Evolutionary conservation across 441 rosid genomes (phyloP).

Genomic region (Capsella rubella): DNA sequence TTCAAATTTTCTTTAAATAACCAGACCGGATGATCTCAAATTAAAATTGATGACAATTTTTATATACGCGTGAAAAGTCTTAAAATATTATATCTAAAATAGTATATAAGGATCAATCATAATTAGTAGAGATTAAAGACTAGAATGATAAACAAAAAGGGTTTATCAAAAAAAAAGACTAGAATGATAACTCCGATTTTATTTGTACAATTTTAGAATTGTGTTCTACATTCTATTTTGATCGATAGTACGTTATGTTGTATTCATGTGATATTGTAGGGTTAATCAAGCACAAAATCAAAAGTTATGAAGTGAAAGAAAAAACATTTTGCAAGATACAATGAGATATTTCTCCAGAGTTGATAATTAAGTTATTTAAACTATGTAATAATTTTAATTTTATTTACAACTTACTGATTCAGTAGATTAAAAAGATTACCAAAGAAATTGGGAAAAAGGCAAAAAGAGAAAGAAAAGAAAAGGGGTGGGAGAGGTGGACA

Average conservation of each 20-base stretch:
- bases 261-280: neutral
- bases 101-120: neutral
- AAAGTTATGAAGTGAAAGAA: neutral
- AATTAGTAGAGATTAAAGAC: neutral
- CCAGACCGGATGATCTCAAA: neutral
- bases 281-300: neutral
- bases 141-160: neutral
- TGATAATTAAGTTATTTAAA: neutral
- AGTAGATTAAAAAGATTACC: neutral
- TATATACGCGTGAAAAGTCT: neutral
- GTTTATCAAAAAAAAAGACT: no score
- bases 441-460: slow-evolving; percentile 43
- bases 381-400: neutral
- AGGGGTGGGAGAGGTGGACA: slow-evolving; percentile 36
- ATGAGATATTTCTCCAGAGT: neutral
- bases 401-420: neutral
- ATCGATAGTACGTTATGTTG: neutral
- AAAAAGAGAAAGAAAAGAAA: slow-evolving; percentile 1
- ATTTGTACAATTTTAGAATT: no score
- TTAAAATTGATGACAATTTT: neutral
- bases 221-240: neutral
- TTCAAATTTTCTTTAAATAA: neutral
- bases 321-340: neutral
- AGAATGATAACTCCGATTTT: neutral
- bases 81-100: neutral